Evolutionary conservation across 805 yeast genomes (phyloP).

Genomic region (Nakazawaea sp.): DNA sequence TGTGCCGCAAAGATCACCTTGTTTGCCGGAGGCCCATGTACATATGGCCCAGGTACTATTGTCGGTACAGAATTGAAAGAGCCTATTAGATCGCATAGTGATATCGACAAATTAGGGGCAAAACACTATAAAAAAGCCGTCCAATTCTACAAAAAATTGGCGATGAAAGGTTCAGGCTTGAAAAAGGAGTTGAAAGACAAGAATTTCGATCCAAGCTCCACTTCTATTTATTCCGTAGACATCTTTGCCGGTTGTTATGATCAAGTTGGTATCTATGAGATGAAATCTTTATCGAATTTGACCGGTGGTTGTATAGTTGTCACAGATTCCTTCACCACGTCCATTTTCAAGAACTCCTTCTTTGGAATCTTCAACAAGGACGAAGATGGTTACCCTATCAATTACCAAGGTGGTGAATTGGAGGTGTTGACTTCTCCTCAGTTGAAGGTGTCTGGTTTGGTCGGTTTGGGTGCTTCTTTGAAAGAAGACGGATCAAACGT

Average conservation of each 20-base stretch:
- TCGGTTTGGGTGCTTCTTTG: constrained; percentile 85
- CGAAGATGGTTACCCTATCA: constrained; percentile 74
- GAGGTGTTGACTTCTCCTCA: constrained; percentile 85
- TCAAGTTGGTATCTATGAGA: constrained; percentile 91
- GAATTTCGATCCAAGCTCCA: constrained; percentile 26
- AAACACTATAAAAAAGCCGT: constrained; percentile 82
- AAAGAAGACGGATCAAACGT: constrained; percentile 65
- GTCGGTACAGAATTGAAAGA: constrained; percentile 89
- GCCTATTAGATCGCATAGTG: constrained; percentile 96
- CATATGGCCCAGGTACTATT: constrained; percentile 89
- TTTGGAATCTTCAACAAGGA: constrained; percentile 84
- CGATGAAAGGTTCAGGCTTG: constrained; percentile 58
- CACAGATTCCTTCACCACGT: constrained; percentile 90
- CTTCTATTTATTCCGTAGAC: constrained; percentile 76
- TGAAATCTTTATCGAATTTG: constrained; percentile 76
- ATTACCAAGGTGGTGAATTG: constrained; percentile 86
- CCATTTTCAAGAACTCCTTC: constrained; percentile 89
- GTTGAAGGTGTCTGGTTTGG: constrained; percentile 83
- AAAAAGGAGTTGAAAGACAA: constrained; percentile 29
- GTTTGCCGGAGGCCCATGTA: constrained; percentile 93
- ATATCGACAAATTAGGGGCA: constrained; percentile 86
- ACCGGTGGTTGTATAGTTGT: constrained; percentile 89
- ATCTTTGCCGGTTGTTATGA: constrained; percentile 94
- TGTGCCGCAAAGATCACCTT: constrained; percentile 85
- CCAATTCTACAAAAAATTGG: constrained; percentile 70